Base-by-base conservation (phyloP, 2,329 filamentous ascomycete genomes). In the Alternaria metachromatica region DNA sequence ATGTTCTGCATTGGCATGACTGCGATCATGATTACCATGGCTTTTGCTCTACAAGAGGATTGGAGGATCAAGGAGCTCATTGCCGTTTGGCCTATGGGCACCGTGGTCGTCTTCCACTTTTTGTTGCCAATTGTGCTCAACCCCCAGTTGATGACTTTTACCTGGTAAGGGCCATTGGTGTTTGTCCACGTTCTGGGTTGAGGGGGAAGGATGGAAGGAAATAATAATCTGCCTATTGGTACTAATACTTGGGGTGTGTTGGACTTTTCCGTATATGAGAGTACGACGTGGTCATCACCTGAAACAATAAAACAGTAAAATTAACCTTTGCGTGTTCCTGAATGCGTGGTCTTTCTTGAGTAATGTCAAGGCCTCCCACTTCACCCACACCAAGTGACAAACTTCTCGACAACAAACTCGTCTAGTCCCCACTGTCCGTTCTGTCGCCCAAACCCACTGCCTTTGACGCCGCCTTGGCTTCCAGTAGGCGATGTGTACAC, bases 121-220 rank as follows among this genome's bases (percentile, higher is more conserved):
- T 80, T 94, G 54, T 78, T 94, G 65, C 92, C 92, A 1, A 84
- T 94, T 62, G 91, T 88, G 5, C 82, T 94, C 53, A 94, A 94
- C 79, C 91, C 91, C n/a, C 90, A 90, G 20, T 82, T 93, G 71
- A 93, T 93, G 90, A 91, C 89, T 0, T 93, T 93, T 78, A 91
- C 90, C 10, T 93, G 89, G 88, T 93, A 87, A 45, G 30, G 28
- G 9, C 20, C 15, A 15, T 7, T 5, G 37, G 12, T 9, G 10
- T 21, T 3, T 18, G 23, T 37, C 5, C 18, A 41, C 9, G n/a
- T 18, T 15, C n/a, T 33, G 28, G 30, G 13, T 5, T 18, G n/a
- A 15, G 33, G 25, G 37, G 26, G n/a, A 11, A 15, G 11, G 13
- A 10, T 15, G 5, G 30, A 13, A 53, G 28, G 30, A 25, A 23